A percentile compares a stretch with the other conserved stretches of the same genome.
Evolutionary conservation across 306 rosid species (phyloP).

Genomic region (Dryas drummondii): DNA sequence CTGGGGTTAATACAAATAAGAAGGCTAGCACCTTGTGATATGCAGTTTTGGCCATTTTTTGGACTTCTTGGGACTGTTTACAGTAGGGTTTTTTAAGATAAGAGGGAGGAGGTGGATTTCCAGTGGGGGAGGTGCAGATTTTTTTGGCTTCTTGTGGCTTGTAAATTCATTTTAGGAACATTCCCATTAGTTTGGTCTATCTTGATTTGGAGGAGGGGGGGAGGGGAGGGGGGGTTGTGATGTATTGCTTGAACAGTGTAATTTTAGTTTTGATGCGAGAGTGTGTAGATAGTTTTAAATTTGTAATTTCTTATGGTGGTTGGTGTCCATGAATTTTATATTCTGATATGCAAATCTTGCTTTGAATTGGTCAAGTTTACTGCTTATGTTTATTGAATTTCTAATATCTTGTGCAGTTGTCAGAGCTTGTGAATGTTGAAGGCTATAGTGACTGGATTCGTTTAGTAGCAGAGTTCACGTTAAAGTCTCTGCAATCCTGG

Average conservation of each 20-base stretch:
- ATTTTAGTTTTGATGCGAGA: neutral
- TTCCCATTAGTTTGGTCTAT: neutral
- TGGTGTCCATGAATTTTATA: neutral
- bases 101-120: too few relatives aligned
- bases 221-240: neutral
- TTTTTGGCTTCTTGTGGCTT: neutral
- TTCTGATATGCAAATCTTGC: neutral
- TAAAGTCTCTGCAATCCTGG: slow-evolving; percentile 96
- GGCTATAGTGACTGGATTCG: slow-evolving; percentile 95
- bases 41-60: too few relatives aligned
- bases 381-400: slow-evolving; percentile 28
- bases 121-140: too few relatives aligned
- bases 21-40: too few relatives aligned
- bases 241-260: neutral
- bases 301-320: neutral
- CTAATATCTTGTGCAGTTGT: slow-evolving; percentile 59
- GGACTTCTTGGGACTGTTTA: too few relatives aligned
- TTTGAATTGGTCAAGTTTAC: neutral
- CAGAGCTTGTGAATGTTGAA: slow-evolving; percentile 87
- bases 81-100: too few relatives aligned
- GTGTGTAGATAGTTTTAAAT: neutral
- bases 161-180: neutral
- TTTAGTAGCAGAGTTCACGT: slow-evolving; percentile 85
- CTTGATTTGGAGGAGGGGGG: too few relatives aligned
- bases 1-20: too few relatives aligned